Evolutionary conservation across 2,329 filamentous ascomycete species (phyloP).

Genomic region (Apiospora marii): DNA sequence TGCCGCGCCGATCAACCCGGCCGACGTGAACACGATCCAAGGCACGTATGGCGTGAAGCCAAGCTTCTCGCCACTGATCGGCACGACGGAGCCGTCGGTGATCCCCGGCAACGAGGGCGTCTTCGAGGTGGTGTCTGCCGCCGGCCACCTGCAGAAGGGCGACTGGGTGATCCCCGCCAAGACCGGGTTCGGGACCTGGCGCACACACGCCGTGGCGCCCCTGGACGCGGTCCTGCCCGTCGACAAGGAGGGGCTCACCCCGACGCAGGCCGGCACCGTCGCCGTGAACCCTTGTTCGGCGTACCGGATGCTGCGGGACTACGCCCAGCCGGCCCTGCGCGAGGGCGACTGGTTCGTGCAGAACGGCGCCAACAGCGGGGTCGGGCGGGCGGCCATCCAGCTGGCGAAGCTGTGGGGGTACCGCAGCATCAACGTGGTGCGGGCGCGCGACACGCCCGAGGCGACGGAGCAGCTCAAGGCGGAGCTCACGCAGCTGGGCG

Average conservation of each 20-base stretch:
- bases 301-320: constrained; percentile 90
- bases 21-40: constrained; percentile 98
- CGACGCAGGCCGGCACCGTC: constrained; percentile 85
- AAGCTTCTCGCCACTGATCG: constrained; percentile 76
- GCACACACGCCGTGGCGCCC: constrained; percentile 81
- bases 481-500: constrained; percentile 63
- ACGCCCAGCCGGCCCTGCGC: constrained; percentile 57
- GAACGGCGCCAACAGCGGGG: constrained; percentile 94
- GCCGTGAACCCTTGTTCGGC: constrained; percentile 94
- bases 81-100: constrained; percentile 78
- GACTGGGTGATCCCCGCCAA: constrained; percentile 93
- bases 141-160: constrained; percentile 63
- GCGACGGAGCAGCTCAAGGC: constrained; percentile 67
- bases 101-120: constrained; percentile 92
- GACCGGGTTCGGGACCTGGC: constrained; percentile 90
- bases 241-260: constrained; percentile 73
- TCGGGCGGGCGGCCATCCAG: constrained; percentile 91
- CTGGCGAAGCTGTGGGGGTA: constrained; percentile 86
- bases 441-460: constrained; percentile 70
- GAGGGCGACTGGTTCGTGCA: constrained; percentile 96
- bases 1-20: constrained; percentile 92
- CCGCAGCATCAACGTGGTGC: constrained; percentile 88
- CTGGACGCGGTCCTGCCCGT: constrained; percentile 50
- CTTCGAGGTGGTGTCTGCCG: constrained; percentile 75
- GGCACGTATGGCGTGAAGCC: constrained; percentile 93